Conservation (phyloP, 305 asterid species). For the Fraxinus ornus region DNA sequence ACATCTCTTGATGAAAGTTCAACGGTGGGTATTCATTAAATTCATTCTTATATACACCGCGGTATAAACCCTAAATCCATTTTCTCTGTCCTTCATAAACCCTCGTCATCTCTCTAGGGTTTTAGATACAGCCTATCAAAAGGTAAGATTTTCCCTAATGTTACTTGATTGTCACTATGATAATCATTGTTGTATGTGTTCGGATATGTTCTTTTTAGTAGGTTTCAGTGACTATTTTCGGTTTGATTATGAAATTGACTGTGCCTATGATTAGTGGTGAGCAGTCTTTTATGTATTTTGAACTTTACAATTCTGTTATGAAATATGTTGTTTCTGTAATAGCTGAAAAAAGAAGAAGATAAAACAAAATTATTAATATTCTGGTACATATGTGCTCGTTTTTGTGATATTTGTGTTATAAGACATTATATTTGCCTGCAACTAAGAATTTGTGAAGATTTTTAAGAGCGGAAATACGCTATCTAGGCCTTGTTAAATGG, state of each 20-base stretch:
- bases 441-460: background rate
- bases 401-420: background rate
- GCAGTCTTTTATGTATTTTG: background rate
- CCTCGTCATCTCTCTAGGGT: conserved; percentile 29
- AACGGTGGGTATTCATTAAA: background rate
- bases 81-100: conserved; percentile 22
- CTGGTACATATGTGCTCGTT: background rate
- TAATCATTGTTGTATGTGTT: background rate
- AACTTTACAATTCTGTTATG: conserved; percentile 3
- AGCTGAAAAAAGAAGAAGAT: background rate
- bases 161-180: background rate
- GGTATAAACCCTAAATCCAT: background rate
- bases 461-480: background rate
- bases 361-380: background rate
- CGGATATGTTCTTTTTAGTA: background rate
- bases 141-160: conserved; percentile 20
- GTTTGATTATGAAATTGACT: background rate
- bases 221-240: background rate
- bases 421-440: background rate
- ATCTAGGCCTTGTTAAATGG: background rate
- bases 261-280: background rate
- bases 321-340: background rate
- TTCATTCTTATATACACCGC: background rate
- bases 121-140: conserved; percentile 13
- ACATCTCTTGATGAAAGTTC: background rate